phyloP scores from a whole-genome alignment of 2,329 filamentous ascomycete species.

The Arthrocladium fulminans region DNA sequence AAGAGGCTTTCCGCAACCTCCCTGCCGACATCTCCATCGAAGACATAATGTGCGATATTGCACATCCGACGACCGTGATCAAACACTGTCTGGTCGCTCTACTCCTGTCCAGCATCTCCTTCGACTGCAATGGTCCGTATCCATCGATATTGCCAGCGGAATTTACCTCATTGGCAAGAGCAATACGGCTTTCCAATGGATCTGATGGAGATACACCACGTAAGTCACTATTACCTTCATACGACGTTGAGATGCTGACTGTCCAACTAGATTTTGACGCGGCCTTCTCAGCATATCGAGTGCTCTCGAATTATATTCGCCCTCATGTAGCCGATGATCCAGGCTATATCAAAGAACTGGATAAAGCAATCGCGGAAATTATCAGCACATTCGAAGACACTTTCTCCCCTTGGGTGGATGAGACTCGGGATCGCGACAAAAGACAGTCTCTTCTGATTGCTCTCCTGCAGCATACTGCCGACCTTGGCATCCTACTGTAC shows the following conservation, averaged over 20 bases:
- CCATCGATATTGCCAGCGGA: background rate
- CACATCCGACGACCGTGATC: background rate
- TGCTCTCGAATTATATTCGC: background rate
- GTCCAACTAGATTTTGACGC: background rate
- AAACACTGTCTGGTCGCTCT: background rate
- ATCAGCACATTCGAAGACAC: background rate
- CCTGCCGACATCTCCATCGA: background rate
- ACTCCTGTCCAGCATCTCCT: background rate
- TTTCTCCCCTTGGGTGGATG: background rate
- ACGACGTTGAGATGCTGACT: background rate
- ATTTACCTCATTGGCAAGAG: background rate
- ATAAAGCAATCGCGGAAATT: background rate
- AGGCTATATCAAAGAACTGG: background rate
- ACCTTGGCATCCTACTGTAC: conserved; percentile 1
- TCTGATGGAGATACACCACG: too few species aligned
- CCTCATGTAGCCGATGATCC: background rate
- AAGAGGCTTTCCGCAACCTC: background rate
- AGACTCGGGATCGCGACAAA: background rate
- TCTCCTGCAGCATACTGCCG: background rate
- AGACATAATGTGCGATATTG: background rate
- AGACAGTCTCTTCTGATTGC: background rate
- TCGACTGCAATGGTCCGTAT: background rate
- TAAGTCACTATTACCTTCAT: background rate
- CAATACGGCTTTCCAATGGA: too few species aligned
- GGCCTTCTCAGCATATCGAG: background rate